These are phyloP conservation scores for Aspergillus sp. DNA, from an alignment of 2,329 filamentous ascomycete species.

Conservation along the genomic window DNA sequence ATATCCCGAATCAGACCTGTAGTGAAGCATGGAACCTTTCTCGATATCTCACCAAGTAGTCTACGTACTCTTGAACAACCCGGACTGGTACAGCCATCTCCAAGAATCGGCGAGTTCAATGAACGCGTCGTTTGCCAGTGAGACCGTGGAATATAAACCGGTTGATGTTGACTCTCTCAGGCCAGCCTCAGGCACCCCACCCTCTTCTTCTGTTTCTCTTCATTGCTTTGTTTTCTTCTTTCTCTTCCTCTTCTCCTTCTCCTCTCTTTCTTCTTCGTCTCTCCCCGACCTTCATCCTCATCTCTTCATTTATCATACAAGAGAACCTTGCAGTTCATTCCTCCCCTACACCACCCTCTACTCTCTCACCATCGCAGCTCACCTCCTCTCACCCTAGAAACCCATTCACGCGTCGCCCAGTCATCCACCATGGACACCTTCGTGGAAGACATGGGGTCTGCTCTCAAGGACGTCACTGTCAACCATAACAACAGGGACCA, in stretches of 20 bases:
- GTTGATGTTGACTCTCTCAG: too few species aligned
- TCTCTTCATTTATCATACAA: not conserved
- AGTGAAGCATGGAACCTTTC: too few species aligned
- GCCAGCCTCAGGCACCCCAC: not conserved
- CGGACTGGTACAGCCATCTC: too few species aligned
- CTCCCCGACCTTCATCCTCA: not conserved
- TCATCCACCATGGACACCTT: conserved; percentile 19
- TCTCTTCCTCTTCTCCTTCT: conserved; percentile 1
- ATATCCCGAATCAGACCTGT: too few species aligned
- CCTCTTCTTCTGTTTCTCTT: conserved; percentile 1
- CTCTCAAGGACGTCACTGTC: conserved; percentile 18
- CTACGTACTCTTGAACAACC: too few species aligned
- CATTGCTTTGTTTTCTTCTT: conserved; percentile 1
- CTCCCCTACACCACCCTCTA: not conserved
- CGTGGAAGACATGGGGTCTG: conserved; percentile 20
- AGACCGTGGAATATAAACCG: too few species aligned
- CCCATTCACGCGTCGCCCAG: too few species aligned
- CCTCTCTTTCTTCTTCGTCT: not conserved
- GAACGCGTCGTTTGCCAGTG: too few species aligned
- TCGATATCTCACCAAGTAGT: too few species aligned
- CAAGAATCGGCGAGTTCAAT: too few species aligned
- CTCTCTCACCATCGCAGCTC: not conserved
- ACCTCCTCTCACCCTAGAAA: not conserved
- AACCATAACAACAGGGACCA: conserved; percentile 20
- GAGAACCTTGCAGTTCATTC: not conserved